A percentile compares a stretch with the other conserved stretches of the same genome.
Conservation (phyloP, 139 green algal species). For the Dunaliella primolecta region DNA sequence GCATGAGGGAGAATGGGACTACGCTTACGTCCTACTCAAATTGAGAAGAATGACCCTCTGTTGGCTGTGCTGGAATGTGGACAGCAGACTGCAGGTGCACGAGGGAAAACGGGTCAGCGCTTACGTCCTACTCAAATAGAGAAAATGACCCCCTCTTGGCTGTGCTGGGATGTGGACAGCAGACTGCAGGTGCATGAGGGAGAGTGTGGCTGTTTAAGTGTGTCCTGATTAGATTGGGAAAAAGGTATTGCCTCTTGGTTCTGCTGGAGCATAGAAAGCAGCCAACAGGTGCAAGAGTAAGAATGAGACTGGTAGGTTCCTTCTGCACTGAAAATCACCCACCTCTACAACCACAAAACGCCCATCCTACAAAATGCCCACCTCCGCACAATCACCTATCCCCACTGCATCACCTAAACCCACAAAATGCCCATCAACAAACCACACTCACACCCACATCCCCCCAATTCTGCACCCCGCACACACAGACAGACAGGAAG, state of each 20-base stretch:
- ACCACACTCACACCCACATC: not conserved
- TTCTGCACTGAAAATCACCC: not conserved
- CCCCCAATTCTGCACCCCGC: not conserved
- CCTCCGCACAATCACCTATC: too few species aligned
- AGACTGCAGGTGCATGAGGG: conserved; percentile 33
- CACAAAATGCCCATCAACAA: not conserved
- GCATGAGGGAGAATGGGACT: not conserved
- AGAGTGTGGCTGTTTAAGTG: not conserved
- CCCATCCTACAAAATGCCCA: not conserved
- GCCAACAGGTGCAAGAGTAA: conserved; percentile 20
- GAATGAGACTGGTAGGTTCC: not conserved
- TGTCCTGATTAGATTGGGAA: not conserved
- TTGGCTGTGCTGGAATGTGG: conserved; percentile 63
- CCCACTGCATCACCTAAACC: not conserved
- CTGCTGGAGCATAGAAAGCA: conserved; percentile 68
- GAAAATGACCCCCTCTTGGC: conserved; percentile 62
- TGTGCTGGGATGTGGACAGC: conserved; percentile 65
- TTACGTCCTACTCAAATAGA: not conserved
- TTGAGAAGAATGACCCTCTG: conserved; percentile 56
- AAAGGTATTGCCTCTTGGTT: conserved; percentile 63
- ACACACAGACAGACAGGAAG: not conserved
- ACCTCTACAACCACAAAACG: too few species aligned
- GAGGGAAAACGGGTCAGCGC: not conserved
- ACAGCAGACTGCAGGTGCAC: conserved; percentile 47
- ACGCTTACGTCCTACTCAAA: not conserved